These are phyloP conservation scores for Claviceps africana DNA, from an alignment of 2,329 filamentous ascomycete species.

Conservation along the genomic window DNA sequence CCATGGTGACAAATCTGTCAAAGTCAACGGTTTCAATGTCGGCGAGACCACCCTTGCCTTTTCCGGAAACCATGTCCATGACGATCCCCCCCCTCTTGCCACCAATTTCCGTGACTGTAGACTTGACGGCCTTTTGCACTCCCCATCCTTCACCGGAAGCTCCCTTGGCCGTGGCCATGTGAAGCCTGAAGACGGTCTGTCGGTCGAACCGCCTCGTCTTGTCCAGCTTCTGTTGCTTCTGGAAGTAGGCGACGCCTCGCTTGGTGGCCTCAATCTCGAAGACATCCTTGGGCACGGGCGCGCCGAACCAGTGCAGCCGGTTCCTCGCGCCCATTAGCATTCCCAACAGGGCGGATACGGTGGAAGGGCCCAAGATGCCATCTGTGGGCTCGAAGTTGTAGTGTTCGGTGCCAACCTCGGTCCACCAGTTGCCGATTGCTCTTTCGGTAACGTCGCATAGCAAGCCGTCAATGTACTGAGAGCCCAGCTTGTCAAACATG, in stretches of 20 bases:
- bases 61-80: slow-evolving; percentile 80
- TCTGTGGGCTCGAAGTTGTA: slow-evolving; percentile 89
- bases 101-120: slow-evolving; percentile 82
- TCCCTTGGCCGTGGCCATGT: slow-evolving; percentile 75
- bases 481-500: slow-evolving; percentile 75
- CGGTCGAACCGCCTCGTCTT: slow-evolving; percentile 69
- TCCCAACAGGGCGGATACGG: slow-evolving; percentile 75
- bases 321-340: slow-evolving; percentile 84
- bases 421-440: slow-evolving; percentile 91
- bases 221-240: slow-evolving; percentile 73
- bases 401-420: slow-evolving; percentile 78
- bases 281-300: slow-evolving; percentile 76
- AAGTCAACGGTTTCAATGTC: slow-evolving; percentile 89
- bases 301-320: slow-evolving; percentile 69
- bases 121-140: slow-evolving; percentile 88
- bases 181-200: slow-evolving; percentile 67
- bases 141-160: slow-evolving; percentile 82
- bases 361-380: slow-evolving; percentile 82
- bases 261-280: slow-evolving; percentile 78
- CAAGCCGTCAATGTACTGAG: slow-evolving; percentile 80
- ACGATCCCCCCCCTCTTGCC: slow-evolving; percentile 91
- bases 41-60: slow-evolving; percentile 77
- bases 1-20: slow-evolving; percentile 64
- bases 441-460: slow-evolving; percentile 88
- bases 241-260: slow-evolving; percentile 72